These are phyloP conservation scores for Niveomyces coronatus DNA, from an alignment of 2,329 filamentous ascomycete genomes.

Conservation along the genomic window DNA sequence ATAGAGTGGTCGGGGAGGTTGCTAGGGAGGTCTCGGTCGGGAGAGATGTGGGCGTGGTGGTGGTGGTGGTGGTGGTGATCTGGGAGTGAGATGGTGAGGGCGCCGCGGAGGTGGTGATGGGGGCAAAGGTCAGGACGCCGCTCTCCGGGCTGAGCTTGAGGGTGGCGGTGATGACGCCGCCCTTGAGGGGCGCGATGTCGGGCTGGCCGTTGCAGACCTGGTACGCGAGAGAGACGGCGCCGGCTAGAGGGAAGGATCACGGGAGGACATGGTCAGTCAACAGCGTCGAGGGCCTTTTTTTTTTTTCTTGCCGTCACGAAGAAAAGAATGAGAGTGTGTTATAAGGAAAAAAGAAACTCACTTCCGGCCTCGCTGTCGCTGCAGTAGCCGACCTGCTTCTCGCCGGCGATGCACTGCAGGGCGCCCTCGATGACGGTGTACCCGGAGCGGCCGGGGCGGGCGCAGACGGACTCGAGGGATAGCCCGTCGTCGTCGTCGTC, in stretches of 20 bases:
- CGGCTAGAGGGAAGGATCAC: conserved; percentile 17
- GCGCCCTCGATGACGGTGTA: conserved; percentile 65
- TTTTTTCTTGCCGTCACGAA: too few species aligned
- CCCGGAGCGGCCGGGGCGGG: conserved; percentile 44
- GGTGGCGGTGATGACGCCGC: conserved; percentile 48
- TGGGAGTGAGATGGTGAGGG: conserved; percentile 1
- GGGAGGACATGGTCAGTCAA: background rate
- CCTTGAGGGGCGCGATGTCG: conserved; percentile 45
- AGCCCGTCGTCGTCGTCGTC: conserved; percentile 37
- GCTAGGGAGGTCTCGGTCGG: too few species aligned
- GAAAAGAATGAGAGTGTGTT: too few species aligned
- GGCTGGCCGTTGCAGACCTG: conserved; percentile 45
- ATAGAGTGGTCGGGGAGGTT: too few species aligned
- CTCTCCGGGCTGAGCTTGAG: conserved; percentile 27
- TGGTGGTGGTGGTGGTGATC: conserved; percentile 4
- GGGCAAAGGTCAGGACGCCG: conserved; percentile 21
- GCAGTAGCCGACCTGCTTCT: conserved; percentile 41
- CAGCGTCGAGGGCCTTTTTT: background rate
- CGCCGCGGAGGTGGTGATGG: conserved; percentile 5
- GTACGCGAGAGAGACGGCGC: conserved; percentile 39
- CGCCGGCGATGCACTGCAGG: conserved; percentile 53
- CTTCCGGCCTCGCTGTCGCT: conserved; percentile 29
- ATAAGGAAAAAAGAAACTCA: conserved; percentile 14
- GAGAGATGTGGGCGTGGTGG: conserved; percentile 1
- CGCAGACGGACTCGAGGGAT: conserved; percentile 55